A percentile compares a stretch with the other conserved stretches of the same genome.
Evolutionary conservation across 345 rosid genomes (phyloP).

Genomic region (thale cress (Arabidopsis thaliana)): TAIR10.1 NC_003071.7:5833501-5834000

Average conservation of each 20-base stretch:
- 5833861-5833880: slow-evolving; percentile 13
- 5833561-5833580: no score
- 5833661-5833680: not conserved
- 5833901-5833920: not conserved
- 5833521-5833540: no score
- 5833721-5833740: not conserved
- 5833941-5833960: not conserved
- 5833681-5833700: not conserved
- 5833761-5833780: slow-evolving; percentile 4
- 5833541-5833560: no score
- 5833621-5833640: no score
- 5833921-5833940: slow-evolving; percentile 10
- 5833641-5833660: not conserved
- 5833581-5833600: no score
- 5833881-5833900: not conserved
- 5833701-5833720: not conserved
- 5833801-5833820: slow-evolving; percentile 3
- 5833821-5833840: slow-evolving; percentile 5
- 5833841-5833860: slow-evolving; percentile 2
- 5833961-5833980: slow-evolving; percentile 21
- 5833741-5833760: not conserved
- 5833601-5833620: no score
- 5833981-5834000: slow-evolving; percentile 16
- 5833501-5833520: no score
- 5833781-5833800: not conserved